A percentile compares a stretch with the other conserved stretches of the same genome.
phyloP scores from a whole-genome alignment of 2,329 filamentous ascomycete species.

The Onygenales sp. region DNA sequence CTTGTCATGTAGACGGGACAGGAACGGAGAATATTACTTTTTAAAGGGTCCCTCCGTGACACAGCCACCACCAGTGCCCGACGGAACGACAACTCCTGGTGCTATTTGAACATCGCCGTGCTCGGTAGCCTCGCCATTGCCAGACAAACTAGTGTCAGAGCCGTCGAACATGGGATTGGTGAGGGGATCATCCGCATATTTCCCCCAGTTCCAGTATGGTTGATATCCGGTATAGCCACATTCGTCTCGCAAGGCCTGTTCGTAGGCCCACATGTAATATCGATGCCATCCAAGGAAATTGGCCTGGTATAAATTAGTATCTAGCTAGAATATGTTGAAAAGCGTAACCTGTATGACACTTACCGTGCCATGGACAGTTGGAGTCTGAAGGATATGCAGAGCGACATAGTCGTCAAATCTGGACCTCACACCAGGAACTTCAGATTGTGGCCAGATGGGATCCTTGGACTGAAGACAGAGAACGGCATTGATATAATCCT shows the following conservation, averaged over 20 bases:
- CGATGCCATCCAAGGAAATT: constrained; percentile 28
- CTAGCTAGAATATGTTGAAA: not conserved
- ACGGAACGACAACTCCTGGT: not conserved
- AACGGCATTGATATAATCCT: constrained; percentile 7
- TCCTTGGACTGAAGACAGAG: constrained; percentile 5
- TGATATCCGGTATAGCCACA: constrained; percentile 30
- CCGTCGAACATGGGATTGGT: constrained; percentile 16
- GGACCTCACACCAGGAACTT: constrained; percentile 6
- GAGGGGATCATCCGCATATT: constrained; percentile 9
- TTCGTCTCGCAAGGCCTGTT: constrained; percentile 27
- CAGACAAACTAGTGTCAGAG: constrained; percentile 18
- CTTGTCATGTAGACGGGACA: not conserved
- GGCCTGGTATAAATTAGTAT: not conserved
- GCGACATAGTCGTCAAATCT: constrained; percentile 7
- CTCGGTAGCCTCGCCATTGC: constrained; percentile 11
- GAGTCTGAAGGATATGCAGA: constrained; percentile 6
- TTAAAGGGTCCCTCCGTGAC: constrained; percentile 16
- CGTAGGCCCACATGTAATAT: constrained; percentile 26
- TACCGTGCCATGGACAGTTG: constrained; percentile 4
- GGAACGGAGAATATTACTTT: not conserved
- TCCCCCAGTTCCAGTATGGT: constrained; percentile 23
- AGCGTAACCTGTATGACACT: not conserved
- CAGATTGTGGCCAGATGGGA: not conserved
- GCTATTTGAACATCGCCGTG: not conserved
- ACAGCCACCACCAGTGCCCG: constrained; percentile 17